Conservation (phyloP, 345 rosid genomes). For the Nephelium lappaceum region DNA sequence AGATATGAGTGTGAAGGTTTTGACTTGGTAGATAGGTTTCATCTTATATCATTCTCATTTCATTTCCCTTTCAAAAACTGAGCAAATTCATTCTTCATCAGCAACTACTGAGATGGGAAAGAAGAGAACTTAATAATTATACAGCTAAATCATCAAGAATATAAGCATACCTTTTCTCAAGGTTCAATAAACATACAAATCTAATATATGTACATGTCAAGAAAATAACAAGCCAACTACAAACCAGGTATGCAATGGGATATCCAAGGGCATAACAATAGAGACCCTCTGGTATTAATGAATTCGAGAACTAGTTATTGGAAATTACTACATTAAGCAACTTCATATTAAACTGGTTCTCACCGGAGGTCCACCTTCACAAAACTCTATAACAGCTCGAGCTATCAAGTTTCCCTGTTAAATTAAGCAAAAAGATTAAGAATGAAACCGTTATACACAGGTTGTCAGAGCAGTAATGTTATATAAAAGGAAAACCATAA, state of each 20-base stretch:
- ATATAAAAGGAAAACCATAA: not conserved
- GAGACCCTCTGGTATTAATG: not conserved
- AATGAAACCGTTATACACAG: constrained; percentile 1
- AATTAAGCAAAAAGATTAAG: constrained; percentile 2
- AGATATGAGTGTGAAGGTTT: no score
- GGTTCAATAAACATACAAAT: not conserved
- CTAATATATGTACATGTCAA: not conserved
- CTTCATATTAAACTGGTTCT: constrained; percentile 20
- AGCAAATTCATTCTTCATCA: no score
- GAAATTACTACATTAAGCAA: not conserved
- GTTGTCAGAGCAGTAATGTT: not conserved
- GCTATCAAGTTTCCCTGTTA: constrained; percentile 91
- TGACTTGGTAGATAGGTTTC: no score
- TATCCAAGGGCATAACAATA: not conserved
- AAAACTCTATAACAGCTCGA: constrained; percentile 82
- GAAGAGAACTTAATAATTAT: no score
- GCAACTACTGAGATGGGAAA: no score
- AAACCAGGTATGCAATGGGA: not conserved
- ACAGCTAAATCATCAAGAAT: no score
- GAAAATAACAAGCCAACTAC: not conserved
- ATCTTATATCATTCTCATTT: no score
- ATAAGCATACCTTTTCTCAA: no score
- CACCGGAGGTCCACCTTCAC: constrained; percentile 84
- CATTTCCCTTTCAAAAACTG: no score
- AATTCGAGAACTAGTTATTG: not conserved